phyloP scores from a whole-genome alignment of 1,284 basidiomycete genomes.

The Schizophyllum amplum region DNA sequence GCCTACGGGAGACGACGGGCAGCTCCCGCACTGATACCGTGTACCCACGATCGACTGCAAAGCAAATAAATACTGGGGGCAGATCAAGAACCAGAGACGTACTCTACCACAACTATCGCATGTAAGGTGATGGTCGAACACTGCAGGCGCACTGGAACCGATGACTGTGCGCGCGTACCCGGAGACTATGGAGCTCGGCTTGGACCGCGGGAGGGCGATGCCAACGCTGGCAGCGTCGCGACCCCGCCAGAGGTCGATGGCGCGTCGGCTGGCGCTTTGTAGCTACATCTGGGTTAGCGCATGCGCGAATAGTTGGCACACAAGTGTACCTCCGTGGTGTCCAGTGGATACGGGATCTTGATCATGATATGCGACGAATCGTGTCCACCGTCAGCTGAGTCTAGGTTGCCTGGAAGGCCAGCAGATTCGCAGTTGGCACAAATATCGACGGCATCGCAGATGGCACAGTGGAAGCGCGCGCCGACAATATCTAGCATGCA shows the following conservation, averaged over 20 bases:
- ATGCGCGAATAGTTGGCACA: no score
- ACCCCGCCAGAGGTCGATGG: constrained; percentile 68
- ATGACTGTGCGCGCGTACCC: constrained; percentile 59
- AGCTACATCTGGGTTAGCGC: no score
- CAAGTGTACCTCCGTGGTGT: constrained; percentile 60
- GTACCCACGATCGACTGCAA: constrained; percentile 55
- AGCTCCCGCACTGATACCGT: constrained; percentile 73
- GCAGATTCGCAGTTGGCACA: constrained; percentile 86
- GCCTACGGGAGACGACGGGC: constrained; percentile 51
- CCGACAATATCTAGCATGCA: constrained; percentile 85
- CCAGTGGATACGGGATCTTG: constrained; percentile 84
- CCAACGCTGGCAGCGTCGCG: constrained; percentile 61
- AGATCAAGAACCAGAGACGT: constrained; percentile 13
- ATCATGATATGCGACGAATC: constrained; percentile 85
- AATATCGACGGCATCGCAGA: constrained; percentile 77
- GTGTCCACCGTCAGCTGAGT: constrained; percentile 68
- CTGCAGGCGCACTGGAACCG: constrained; percentile 32
- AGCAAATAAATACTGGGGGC: background rate
- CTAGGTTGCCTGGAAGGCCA: constrained; percentile 72
- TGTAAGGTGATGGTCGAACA: constrained; percentile 45
- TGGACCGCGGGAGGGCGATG: constrained; percentile 31
- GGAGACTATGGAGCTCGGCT: constrained; percentile 51
- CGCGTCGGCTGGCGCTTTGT: constrained; percentile 64
- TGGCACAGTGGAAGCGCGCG: constrained; percentile 83
- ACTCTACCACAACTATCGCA: constrained; percentile 57